Evolutionary conservation across 345 rosid genomes (phyloP).

Genomic region (Pistacia integerrima): DNA sequence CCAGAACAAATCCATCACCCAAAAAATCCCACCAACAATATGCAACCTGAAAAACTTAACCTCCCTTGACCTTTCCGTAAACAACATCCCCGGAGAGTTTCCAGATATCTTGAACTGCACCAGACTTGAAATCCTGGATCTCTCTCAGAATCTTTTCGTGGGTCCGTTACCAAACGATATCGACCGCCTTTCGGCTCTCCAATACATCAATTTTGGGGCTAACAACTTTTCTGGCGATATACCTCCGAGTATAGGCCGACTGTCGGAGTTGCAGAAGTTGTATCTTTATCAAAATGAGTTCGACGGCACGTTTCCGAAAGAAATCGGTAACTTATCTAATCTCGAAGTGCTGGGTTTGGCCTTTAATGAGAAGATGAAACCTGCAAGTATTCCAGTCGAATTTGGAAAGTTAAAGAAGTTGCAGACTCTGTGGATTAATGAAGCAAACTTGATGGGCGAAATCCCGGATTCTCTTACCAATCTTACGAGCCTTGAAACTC

Average conservation of each 20-base stretch:
- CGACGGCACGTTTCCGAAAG: constrained; percentile 78
- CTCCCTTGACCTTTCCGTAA: constrained; percentile 39
- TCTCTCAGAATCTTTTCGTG: constrained; percentile 65
- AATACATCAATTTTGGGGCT: constrained; percentile 45
- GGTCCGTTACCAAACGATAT: constrained; percentile 73
- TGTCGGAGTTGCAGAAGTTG: constrained; percentile 46
- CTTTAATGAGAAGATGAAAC: constrained; percentile 43
- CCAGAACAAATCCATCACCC: constrained; percentile 33
- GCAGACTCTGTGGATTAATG: constrained; percentile 41
- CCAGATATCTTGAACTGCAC: constrained; percentile 63
- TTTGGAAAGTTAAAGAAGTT: constrained; percentile 62
- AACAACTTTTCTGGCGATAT: constrained; percentile 77
- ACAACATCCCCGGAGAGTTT: constrained; percentile 61
- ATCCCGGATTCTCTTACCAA: constrained; percentile 53
- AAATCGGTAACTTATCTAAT: constrained; percentile 65
- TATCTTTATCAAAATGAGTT: constrained; percentile 42
- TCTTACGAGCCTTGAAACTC: constrained; percentile 44
- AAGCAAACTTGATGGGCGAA: constrained; percentile 59
- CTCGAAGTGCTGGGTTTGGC: constrained; percentile 55
- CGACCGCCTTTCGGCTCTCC: constrained; percentile 48
- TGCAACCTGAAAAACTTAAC: constrained; percentile 68
- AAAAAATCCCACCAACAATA: constrained; percentile 49
- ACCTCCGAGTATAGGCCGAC: constrained; percentile 50
- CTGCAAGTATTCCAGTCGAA: constrained; percentile 62
- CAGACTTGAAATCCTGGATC: constrained; percentile 54